These are phyloP conservation scores for Cutaneotrichosporon mucoides DNA, from an alignment of 1,284 basidiomycete genomes.

Conservation along the genomic window DNA sequence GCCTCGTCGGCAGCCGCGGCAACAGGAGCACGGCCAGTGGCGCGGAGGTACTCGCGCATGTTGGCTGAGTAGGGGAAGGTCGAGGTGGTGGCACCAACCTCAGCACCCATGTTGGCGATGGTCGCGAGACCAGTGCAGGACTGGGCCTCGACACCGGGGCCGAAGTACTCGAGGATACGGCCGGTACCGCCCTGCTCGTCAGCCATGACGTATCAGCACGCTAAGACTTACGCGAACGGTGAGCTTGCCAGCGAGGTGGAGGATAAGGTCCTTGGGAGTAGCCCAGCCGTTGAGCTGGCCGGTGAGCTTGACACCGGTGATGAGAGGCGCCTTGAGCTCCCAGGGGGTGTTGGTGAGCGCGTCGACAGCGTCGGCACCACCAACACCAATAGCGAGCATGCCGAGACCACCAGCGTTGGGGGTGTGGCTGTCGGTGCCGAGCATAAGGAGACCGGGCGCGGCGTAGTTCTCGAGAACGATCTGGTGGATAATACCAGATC, in stretches of 20 bases:
- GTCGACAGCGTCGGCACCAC: conserved; percentile 98
- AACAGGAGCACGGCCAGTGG: conserved; percentile 84
- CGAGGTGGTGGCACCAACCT: conserved; percentile 97
- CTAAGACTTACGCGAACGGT: conserved; percentile 73
- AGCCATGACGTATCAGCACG: neutral
- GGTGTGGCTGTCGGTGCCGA: conserved; percentile 85
- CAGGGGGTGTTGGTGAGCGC: conserved; percentile 97
- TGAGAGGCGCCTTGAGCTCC: conserved; percentile 92
- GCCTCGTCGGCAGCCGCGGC: conserved; percentile 83
- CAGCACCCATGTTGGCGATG: conserved; percentile 98
- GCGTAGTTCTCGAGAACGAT: conserved; percentile 98
- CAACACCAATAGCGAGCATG: conserved; percentile 97
- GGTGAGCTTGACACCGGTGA: conserved; percentile 85
- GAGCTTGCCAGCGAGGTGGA: conserved; percentile 88
- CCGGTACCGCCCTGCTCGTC: conserved; percentile 80
- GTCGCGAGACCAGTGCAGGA: conserved; percentile 95
- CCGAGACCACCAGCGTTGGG: conserved; percentile 98
- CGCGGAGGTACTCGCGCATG: conserved; percentile 86
- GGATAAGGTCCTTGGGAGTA: conserved; percentile 93
- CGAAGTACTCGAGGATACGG: conserved; percentile 94
- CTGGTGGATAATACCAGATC: conserved; percentile 87
- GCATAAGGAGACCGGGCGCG: conserved; percentile 61
- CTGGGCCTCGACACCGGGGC: conserved; percentile 80
- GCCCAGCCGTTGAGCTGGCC: conserved; percentile 88
- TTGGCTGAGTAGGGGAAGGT: conserved; percentile 91